phyloP scores from a whole-genome alignment of 495 filamentous ascomycete species.

The Acidomyces sp. region DNA sequence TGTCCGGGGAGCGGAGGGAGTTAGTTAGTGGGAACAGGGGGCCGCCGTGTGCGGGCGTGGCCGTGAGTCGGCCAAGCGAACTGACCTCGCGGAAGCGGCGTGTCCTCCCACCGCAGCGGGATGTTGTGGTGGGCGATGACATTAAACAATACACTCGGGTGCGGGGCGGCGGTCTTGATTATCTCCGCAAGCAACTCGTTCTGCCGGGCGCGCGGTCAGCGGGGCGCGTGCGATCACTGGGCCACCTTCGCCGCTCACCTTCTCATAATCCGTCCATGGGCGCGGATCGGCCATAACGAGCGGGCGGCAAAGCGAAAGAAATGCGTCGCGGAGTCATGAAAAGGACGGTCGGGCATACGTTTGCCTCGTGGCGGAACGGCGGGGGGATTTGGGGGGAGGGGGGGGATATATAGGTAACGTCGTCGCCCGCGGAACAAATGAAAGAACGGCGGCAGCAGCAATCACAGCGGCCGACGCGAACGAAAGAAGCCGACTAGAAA shows the following conservation, averaged over 20 bases:
- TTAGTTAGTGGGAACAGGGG: background rate
- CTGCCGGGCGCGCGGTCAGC: slow-evolving; percentile 9
- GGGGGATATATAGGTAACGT: too few relatives aligned
- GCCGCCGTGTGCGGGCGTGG: background rate
- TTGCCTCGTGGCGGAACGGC: slow-evolving; percentile 9
- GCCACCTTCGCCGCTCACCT: slow-evolving; percentile 32
- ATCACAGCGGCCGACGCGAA: too few relatives aligned
- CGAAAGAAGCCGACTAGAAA: background rate
- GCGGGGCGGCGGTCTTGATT: slow-evolving; percentile 43
- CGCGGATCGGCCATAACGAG: slow-evolving; percentile 16
- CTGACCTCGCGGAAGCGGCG: slow-evolving; percentile 42
- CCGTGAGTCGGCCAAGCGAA: slow-evolving; percentile 8
- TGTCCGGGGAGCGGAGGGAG: slow-evolving; percentile 13
- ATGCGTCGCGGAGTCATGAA: slow-evolving; percentile 5
- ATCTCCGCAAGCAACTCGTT: slow-evolving; percentile 48
- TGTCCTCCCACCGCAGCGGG: slow-evolving; percentile 42
- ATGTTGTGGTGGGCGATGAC: slow-evolving; percentile 39
- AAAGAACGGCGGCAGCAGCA: background rate
- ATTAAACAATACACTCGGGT: slow-evolving; percentile 36
- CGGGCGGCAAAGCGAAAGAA: slow-evolving; percentile 6
- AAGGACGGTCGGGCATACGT: too few relatives aligned
- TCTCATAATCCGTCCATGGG: slow-evolving; percentile 47
- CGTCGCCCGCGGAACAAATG: background rate
- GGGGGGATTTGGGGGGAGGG: too few relatives aligned
- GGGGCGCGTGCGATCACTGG: background rate